phyloP scores from a whole-genome alignment of 2,329 filamentous ascomycete genomes.

The Chaetomiaceae sp. region DNA sequence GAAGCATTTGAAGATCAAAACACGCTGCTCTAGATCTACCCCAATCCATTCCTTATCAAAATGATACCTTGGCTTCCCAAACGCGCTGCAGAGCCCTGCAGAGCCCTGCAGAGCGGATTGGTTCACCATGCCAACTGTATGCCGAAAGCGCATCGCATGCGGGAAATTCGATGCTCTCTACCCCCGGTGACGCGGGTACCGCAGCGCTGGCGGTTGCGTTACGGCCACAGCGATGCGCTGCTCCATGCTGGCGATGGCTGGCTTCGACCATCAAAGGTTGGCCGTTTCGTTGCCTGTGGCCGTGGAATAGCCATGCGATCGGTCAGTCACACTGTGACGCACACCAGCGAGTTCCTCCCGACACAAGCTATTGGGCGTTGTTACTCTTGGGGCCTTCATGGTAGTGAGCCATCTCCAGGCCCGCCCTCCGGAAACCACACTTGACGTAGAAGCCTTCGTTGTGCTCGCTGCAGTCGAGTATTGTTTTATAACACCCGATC shows the following conservation, averaged over 20 bases:
- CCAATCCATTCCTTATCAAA: not conserved
- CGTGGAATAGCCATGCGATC: not conserved
- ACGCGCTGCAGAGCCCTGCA: no score
- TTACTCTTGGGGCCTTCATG: constrained; percentile 60
- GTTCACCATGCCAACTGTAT: not conserved
- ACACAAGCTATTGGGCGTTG: constrained; percentile 25
- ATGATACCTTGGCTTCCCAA: not conserved
- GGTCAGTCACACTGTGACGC: constrained; percentile 4
- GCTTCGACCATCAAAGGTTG: constrained; percentile 11
- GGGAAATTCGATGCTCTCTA: not conserved
- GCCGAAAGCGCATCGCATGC: not conserved
- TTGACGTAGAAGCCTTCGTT: constrained; percentile 99
- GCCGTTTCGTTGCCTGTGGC: constrained; percentile 7
- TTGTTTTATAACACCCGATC: constrained; percentile 94
- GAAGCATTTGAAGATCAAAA: not conserved
- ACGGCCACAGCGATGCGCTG: not conserved
- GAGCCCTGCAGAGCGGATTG: not conserved
- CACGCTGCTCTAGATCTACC: constrained; percentile 14
- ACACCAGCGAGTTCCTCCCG: not conserved
- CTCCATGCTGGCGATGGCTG: not conserved
- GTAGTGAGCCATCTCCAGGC: constrained; percentile 96
- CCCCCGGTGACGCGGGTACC: not conserved
- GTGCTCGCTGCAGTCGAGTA: constrained; percentile 91
- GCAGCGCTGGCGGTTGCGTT: not conserved
- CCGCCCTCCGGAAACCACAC: constrained; percentile 89